Percentiles rank a stretch among this genome's conserved stretches.
phyloP scores from a whole-genome alignment of 441 rosid species.

The Omphalea diandra region DNA sequence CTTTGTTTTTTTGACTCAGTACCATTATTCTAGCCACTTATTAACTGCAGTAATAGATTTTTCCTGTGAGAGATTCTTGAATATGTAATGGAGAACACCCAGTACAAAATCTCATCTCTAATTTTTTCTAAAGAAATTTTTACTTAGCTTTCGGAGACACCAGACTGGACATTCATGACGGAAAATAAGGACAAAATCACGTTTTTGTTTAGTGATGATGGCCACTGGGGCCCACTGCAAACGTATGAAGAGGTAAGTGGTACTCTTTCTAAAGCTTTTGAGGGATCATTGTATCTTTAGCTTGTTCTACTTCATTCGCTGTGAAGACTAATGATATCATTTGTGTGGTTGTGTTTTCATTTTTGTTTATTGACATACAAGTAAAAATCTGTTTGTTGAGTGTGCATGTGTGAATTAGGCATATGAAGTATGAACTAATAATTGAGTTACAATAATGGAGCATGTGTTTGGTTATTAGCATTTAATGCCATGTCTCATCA shows the following conservation, averaged over 20 bases:
- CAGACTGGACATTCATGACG: slow-evolving; percentile 68
- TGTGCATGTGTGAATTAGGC: not conserved
- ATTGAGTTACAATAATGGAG: not conserved
- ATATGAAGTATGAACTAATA: not conserved
- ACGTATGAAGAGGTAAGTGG: slow-evolving; percentile 65
- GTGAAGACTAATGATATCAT: too few species aligned
- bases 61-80: not conserved
- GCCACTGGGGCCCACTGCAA: slow-evolving; percentile 78
- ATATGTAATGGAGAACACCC: not conserved
- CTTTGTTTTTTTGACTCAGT: too few species aligned
- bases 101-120: not conserved
- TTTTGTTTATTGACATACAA: not conserved
- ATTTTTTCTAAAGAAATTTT: not conserved
- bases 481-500: not conserved
- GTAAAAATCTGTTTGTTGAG: not conserved
- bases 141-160: slow-evolving; percentile 54
- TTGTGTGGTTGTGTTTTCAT: not conserved
- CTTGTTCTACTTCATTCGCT: too few species aligned
- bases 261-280: not conserved
- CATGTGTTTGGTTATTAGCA: not conserved
- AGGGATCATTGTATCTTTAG: not conserved
- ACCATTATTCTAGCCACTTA: not conserved
- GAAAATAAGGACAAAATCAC: slow-evolving; percentile 50
- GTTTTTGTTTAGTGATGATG: slow-evolving; percentile 66
- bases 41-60: not conserved